Percentiles rank a stretch among this genome's conserved stretches.
These are phyloP conservation scores for Tetrapyrgos nigripes DNA, from an alignment of 1,284 basidiomycete species.

Conservation along the genomic window DNA sequence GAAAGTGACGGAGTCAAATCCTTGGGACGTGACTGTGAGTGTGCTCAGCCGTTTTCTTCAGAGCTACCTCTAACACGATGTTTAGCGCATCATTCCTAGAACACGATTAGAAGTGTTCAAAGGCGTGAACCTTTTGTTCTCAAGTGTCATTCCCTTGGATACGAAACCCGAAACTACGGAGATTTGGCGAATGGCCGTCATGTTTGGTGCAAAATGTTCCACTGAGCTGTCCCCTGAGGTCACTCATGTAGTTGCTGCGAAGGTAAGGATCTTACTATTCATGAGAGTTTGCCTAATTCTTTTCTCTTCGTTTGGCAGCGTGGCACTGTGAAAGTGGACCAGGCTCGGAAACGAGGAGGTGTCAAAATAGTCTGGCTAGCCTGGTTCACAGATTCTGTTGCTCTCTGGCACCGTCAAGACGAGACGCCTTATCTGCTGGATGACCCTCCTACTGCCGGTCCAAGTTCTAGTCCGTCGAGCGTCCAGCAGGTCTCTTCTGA, in stretches of 20 bases:
- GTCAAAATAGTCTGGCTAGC: slow-evolving; percentile 86
- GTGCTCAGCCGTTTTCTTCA: not conserved
- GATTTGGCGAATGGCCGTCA: slow-evolving; percentile 86
- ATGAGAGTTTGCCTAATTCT: slow-evolving; percentile 10
- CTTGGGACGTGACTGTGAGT: slow-evolving; percentile 67
- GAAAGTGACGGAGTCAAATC: slow-evolving; percentile 32
- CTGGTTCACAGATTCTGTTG: slow-evolving; percentile 90
- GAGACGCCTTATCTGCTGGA: slow-evolving; percentile 78
- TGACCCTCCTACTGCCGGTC: slow-evolving; percentile 39
- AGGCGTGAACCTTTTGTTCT: slow-evolving; percentile 88
- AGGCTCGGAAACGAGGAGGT: slow-evolving; percentile 71
- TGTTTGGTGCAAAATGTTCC: slow-evolving; percentile 88
- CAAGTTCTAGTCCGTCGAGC: slow-evolving; percentile 54
- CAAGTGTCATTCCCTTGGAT: slow-evolving; percentile 91
- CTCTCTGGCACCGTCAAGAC: slow-evolving; percentile 79
- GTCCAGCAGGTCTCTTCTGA: slow-evolving; percentile 68
- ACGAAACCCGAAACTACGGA: slow-evolving; percentile 81
- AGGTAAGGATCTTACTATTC: slow-evolving; percentile 50
- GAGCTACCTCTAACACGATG: not conserved
- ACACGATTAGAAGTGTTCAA: slow-evolving; percentile 80
- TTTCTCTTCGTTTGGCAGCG: slow-evolving; percentile 47
- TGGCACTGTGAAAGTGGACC: slow-evolving; percentile 91
- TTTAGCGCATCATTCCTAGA: slow-evolving; percentile 81
- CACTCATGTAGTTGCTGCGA: slow-evolving; percentile 93
- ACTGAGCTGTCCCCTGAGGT: slow-evolving; percentile 70